These are phyloP conservation scores for Scorias spongiosa DNA, from an alignment of 2,329 filamentous ascomycete species.

Conservation along the genomic window DNA sequence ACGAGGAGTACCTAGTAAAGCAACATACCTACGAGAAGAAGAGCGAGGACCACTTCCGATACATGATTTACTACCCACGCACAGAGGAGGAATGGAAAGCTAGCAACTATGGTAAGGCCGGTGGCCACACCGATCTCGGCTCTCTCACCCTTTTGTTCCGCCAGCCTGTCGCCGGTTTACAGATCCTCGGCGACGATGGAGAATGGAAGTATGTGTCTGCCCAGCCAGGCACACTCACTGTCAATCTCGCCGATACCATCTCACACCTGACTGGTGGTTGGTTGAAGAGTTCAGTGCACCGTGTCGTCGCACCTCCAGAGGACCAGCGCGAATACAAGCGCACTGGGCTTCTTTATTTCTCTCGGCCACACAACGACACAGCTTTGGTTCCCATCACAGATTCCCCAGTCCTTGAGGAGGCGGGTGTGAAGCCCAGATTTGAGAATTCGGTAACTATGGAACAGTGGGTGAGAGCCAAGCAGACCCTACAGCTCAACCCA, in stretches of 20 bases:
- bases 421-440: slow-evolving; percentile 13
- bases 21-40: slow-evolving; percentile 44
- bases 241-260: slow-evolving; percentile 27
- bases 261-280: slow-evolving; percentile 26
- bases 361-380: slow-evolving; percentile 23
- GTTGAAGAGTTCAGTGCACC: slow-evolving; percentile 21
- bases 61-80: slow-evolving; percentile 32
- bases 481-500: slow-evolving; percentile 17
- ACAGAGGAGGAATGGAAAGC: slow-evolving; percentile 12
- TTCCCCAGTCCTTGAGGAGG: slow-evolving; percentile 20
- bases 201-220: slow-evolving; percentile 29
- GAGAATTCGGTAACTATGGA: slow-evolving; percentile 23
- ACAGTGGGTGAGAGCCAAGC: slow-evolving; percentile 26
- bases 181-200: slow-evolving; percentile 21
- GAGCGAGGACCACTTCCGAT: slow-evolving; percentile 46
- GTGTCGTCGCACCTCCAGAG: too few species aligned
- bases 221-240: slow-evolving; percentile 25
- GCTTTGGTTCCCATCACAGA: slow-evolving; percentile 24
- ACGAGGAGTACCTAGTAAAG: slow-evolving; percentile 41
- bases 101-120: slow-evolving; percentile 15
- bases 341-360: too few species aligned
- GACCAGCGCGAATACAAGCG: too few species aligned
- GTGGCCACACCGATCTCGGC: slow-evolving; percentile 29
- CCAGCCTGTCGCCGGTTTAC: slow-evolving; percentile 26
- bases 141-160: slow-evolving; percentile 29